phyloP scores from a whole-genome alignment of 148 eudicot genomes.

The Rhododendron kiyosumense region DNA sequence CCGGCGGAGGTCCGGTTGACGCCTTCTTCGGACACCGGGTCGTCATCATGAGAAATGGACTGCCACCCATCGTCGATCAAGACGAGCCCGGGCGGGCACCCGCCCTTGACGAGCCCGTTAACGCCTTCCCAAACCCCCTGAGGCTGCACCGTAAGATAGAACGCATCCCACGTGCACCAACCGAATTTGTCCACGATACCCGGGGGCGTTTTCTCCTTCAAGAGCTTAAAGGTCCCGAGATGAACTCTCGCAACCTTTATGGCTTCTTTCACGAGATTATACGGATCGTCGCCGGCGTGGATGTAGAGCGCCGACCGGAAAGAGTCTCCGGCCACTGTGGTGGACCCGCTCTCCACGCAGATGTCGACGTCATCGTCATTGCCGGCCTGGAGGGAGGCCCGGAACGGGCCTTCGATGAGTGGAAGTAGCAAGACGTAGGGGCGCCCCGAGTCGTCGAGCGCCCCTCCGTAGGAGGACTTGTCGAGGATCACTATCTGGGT shows the following conservation, averaged over 20 bases:
- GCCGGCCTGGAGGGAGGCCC: constrained; percentile 78
- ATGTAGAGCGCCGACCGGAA: constrained; percentile 48
- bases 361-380: constrained; percentile 44
- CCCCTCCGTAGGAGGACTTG: constrained; percentile 16
- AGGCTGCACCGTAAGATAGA: constrained; percentile 76
- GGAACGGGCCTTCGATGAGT: constrained; percentile 62
- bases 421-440: constrained; percentile 76
- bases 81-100: constrained; percentile 82
- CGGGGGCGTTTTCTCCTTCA: constrained; percentile 70
- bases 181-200: constrained; percentile 84
- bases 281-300: constrained; percentile 69
- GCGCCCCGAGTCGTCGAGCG: constrained; percentile 17
- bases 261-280: constrained; percentile 54
- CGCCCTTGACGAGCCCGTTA: constrained; percentile 59
- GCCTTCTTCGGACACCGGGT: constrained; percentile 61
- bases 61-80: constrained; percentile 94
- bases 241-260: constrained; percentile 49
- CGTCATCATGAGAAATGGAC: constrained; percentile 82
- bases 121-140: constrained; percentile 75
- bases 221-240: constrained; percentile 64
- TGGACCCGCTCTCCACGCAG: constrained; percentile 83
- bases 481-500: constrained; percentile 78
- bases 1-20: constrained; percentile 83
- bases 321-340: constrained; percentile 28
- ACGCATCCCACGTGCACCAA: constrained; percentile 99